These are phyloP conservation scores for Amaranthus palmeri DNA, from an alignment of 148 eudicot species.

Conservation along the genomic window DNA sequence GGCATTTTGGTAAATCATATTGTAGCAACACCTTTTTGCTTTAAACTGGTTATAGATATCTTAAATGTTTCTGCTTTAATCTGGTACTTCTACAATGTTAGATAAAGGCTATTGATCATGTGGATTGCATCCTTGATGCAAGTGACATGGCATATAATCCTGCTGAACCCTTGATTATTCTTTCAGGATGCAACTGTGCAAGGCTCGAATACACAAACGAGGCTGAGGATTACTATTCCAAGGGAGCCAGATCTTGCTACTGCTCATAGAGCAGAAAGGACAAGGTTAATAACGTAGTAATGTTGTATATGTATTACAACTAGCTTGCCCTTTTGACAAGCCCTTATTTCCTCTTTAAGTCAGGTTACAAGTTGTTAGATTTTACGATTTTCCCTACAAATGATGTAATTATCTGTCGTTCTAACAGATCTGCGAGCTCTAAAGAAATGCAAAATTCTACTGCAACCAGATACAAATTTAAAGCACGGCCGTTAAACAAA, in stretches of 20 bases:
- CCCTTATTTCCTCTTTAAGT: conserved; percentile 3
- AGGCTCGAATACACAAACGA: conserved; percentile 29
- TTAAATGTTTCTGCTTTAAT: background rate
- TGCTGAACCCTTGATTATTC: conserved; percentile 11
- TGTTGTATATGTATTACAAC: conserved; percentile 9
- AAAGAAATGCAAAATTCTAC: conserved; percentile 37
- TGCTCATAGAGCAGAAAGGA: conserved; percentile 64
- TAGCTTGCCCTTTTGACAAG: background rate
- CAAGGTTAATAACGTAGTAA: conserved; percentile 38
- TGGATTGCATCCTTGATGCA: background rate
- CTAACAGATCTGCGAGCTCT: conserved; percentile 47
- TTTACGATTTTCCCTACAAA: background rate
- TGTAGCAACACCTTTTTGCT: background rate
- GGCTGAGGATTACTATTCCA: conserved; percentile 69
- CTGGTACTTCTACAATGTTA: background rate
- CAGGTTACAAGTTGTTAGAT: conserved; percentile 15
- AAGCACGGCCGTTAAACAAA: conserved; percentile 79
- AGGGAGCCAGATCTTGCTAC: conserved; percentile 84
- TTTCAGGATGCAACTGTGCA: conserved; percentile 46
- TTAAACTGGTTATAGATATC: background rate
- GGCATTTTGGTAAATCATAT: background rate
- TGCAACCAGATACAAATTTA: conserved; percentile 44
- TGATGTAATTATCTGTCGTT: background rate
- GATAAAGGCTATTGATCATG: background rate
- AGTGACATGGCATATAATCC: background rate